Conservation (phyloP, 2,329 filamentous ascomycete genomes). For the Davidsoniella australis region DNA sequence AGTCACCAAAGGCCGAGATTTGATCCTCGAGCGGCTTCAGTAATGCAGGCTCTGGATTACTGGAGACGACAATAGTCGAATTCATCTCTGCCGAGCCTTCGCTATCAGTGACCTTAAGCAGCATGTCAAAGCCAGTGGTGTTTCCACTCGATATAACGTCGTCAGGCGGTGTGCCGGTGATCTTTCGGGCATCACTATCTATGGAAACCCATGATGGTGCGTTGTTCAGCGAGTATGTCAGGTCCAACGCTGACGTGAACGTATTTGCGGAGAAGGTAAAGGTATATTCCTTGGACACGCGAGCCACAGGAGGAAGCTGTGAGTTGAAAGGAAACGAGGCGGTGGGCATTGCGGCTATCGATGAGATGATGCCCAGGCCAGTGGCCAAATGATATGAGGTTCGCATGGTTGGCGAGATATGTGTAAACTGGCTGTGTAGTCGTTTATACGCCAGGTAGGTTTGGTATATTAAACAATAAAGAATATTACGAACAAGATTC, state of each 20-base stretch:
- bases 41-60: slow-evolving; percentile 35
- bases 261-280: slow-evolving; percentile 60
- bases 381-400: slow-evolving; percentile 15
- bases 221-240: slow-evolving; percentile 49
- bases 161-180: slow-evolving; percentile 53
- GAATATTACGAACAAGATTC: background rate
- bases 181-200: slow-evolving; percentile 42
- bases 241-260: slow-evolving; percentile 42
- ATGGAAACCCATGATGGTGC: slow-evolving; percentile 60
- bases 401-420: background rate
- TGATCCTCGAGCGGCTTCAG: slow-evolving; percentile 40
- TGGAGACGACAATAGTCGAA: slow-evolving; percentile 54
- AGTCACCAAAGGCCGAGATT: slow-evolving; percentile 38
- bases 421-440: background rate
- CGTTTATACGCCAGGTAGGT: background rate
- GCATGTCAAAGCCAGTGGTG: slow-evolving; percentile 42
- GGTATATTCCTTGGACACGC: slow-evolving; percentile 46
- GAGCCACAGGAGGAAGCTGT: slow-evolving; percentile 65
- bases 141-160: slow-evolving; percentile 30
- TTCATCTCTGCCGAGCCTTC: slow-evolving; percentile 46
- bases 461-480: background rate
- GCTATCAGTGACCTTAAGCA: slow-evolving; percentile 51
- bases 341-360: slow-evolving; percentile 24
- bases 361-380: slow-evolving; percentile 17
- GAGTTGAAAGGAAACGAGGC: slow-evolving; percentile 62